phyloP scores from a whole-genome alignment of 371 early-diverging fungal genomes.

The Zychaea mexicana region DNA sequence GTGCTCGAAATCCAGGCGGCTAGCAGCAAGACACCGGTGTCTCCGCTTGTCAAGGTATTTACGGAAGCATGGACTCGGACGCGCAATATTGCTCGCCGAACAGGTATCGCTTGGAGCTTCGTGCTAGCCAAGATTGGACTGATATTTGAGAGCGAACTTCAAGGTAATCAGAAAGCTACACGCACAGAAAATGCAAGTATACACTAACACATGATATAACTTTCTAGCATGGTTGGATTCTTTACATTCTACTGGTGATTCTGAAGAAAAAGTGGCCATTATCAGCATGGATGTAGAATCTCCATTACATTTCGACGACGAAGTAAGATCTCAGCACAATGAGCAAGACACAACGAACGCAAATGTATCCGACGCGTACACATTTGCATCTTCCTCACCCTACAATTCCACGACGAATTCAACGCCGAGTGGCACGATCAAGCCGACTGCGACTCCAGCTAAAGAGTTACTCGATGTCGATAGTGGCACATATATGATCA shows the following conservation, averaged over 20 bases:
- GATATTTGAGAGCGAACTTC: slow-evolving; percentile 39
- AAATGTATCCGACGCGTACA: slow-evolving; percentile 2
- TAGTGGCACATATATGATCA: slow-evolving; percentile 43
- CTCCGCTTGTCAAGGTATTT: slow-evolving; percentile 16
- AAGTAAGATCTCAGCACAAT: neutral
- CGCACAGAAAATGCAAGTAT: neutral
- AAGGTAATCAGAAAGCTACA: slow-evolving; percentile 8
- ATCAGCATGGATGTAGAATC: slow-evolving; percentile 58
- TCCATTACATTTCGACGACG: slow-evolving; percentile 30
- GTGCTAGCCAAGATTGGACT: slow-evolving; percentile 41
- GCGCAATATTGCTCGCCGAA: slow-evolving; percentile 20
- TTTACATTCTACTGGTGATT: slow-evolving; percentile 15
- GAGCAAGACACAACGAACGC: neutral
- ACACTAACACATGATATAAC: neutral
- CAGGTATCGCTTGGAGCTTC: slow-evolving; percentile 25
- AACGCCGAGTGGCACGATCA: neutral
- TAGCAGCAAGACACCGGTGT: slow-evolving; percentile 6
- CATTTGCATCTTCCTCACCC: neutral
- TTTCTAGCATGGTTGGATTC: slow-evolving; percentile 33
- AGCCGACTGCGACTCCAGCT: neutral
- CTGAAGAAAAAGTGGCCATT: slow-evolving; percentile 41
- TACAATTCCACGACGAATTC: neutral
- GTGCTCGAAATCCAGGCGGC: slow-evolving; percentile 18
- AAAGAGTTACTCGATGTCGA: slow-evolving; percentile 10
- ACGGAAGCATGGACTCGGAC: slow-evolving; percentile 42